Conservation (phyloP, 352 stramenopile species). For the Lagenidium sp. region DNA sequence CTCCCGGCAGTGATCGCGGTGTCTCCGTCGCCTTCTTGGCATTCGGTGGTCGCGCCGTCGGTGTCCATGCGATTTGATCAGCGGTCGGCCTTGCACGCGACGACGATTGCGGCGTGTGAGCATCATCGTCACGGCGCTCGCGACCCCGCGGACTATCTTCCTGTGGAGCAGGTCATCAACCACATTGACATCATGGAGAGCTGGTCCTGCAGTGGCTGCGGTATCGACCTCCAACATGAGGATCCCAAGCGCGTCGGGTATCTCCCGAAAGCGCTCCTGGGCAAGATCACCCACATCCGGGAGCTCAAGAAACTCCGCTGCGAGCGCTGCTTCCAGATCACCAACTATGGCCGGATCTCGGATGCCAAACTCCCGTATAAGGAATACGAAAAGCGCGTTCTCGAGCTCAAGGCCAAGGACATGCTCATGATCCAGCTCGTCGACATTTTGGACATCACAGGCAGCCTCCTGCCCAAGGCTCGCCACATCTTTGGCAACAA, state of each 20-base stretch:
- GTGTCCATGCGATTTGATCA: no score
- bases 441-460: constrained; percentile 89
- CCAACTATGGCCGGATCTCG: constrained; percentile 80
- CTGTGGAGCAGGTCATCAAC: constrained; percentile 47
- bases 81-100: no score
- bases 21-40: no score
- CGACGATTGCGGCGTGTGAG: no score
- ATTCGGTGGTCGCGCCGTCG: no score
- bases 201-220: constrained; percentile 75
- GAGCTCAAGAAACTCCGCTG: constrained; percentile 76
- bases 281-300: constrained; percentile 48
- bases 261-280: constrained; percentile 53
- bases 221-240: constrained; percentile 69
- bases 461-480: constrained; percentile 80
- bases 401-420: constrained; percentile 76
- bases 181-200: constrained; percentile 81
- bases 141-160: no score
- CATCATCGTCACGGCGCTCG: no score
- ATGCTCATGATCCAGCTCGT: constrained; percentile 89
- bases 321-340: constrained; percentile 85
- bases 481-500: constrained; percentile 86
- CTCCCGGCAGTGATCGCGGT: no score
- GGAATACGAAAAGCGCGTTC: constrained; percentile 85
- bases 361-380: constrained; percentile 75
- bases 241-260: constrained; percentile 56